Percentiles rank a stretch among this genome's conserved stretches.
phyloP scores from a whole-genome alignment of 2,329 filamentous ascomycete genomes.

The Pyrenophora tritici-repentis region DNA sequence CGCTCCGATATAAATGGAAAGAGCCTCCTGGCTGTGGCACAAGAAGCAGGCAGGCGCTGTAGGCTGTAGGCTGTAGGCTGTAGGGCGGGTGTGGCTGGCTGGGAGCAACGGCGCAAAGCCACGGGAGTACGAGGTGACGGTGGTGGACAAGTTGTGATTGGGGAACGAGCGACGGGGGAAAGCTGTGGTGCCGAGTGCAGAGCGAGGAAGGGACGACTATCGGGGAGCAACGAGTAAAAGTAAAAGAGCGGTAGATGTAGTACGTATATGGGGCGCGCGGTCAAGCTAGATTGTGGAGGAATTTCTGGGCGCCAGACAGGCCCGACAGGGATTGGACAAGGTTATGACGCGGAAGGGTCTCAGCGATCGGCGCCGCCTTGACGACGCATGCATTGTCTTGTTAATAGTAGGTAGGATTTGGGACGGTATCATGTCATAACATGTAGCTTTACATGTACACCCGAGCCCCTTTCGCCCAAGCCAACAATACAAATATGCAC shows the following conservation, averaged over 20 bases:
- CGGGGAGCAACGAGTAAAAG: neutral
- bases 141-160: conserved; percentile 6
- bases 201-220: neutral
- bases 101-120: conserved; percentile 37
- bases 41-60: conserved; percentile 21
- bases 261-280: conserved; percentile 18
- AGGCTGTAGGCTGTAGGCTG: no score
- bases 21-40: conserved; percentile 11
- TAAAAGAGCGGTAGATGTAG: conserved; percentile 16
- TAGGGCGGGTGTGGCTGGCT: conserved; percentile 20
- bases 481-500: no score
- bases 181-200: conserved; percentile 8
- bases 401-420: no score
- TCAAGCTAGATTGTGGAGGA: conserved; percentile 19
- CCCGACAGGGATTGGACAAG: conserved; percentile 12
- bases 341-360: conserved; percentile 19
- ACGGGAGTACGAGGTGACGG: conserved; percentile 33
- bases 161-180: conserved; percentile 33
- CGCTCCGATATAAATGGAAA: conserved; percentile 7
- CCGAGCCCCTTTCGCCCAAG: neutral
- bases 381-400: conserved; percentile 4
- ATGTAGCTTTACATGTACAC: no score
- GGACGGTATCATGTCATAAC: no score
- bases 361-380: conserved; percentile 7
- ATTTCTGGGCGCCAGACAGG: conserved; percentile 19